Evolutionary conservation across 208 protist species (phyloP).

Genomic region (Tritrichomonas musculus): DNA sequence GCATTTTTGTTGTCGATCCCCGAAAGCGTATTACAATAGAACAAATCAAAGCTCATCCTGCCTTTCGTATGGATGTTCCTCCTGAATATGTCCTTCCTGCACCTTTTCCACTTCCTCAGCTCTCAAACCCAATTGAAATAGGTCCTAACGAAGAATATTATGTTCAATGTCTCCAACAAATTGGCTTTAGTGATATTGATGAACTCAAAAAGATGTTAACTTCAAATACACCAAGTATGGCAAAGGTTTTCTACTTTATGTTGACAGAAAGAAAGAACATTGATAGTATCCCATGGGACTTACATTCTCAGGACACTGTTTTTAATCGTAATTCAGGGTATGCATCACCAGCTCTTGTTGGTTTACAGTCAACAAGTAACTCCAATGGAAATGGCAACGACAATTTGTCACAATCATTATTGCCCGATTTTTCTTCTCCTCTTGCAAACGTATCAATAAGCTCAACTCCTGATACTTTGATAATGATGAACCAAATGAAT

Average conservation of each 20-base stretch:
- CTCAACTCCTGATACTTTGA: too few relatives aligned
- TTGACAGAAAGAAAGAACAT: neutral
- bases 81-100: neutral
- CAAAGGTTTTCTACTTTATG: neutral
- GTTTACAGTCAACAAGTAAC: neutral
- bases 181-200: neutral
- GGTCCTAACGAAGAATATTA: neutral
- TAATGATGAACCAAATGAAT: too few relatives aligned
- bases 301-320: too few relatives aligned
- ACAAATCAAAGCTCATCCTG: neutral
- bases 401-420: neutral
- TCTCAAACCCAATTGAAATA: neutral
- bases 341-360: too few relatives aligned
- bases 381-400: neutral
- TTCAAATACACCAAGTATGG: neutral
- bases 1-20: neutral
- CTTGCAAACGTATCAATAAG: neutral
- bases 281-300: neutral
- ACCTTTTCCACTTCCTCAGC: neutral
- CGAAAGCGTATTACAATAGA: neutral
- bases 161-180: neutral
- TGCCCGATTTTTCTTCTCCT: neutral
- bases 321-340: too few relatives aligned
- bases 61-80: neutral
- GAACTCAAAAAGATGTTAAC: neutral